A percentile compares a stretch with the other conserved stretches of the same genome.
Evolutionary conservation across 1,284 basidiomycete genomes (phyloP).

Genomic region (Microbotryum intermedium): DNA sequence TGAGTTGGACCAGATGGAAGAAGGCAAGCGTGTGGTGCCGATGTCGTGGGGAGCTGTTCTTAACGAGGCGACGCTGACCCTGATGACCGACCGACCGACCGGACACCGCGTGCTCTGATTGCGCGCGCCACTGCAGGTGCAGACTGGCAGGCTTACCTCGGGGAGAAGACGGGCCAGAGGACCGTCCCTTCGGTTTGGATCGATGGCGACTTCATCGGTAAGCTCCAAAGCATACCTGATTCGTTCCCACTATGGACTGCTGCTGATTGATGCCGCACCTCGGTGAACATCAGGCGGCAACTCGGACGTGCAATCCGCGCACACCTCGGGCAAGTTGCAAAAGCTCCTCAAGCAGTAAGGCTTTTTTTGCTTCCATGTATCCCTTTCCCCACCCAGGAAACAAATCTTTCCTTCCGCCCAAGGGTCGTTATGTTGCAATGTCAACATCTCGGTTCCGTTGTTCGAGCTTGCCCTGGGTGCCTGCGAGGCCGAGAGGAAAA

Average conservation of each 20-base stretch:
- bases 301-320: constrained; percentile 28
- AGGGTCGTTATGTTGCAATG: too few species aligned
- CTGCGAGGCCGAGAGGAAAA: too few species aligned
- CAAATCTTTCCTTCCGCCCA: too few species aligned
- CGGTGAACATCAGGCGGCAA: neutral
- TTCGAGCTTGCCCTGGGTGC: too few species aligned
- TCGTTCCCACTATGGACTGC: neutral
- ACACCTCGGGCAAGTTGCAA: constrained; percentile 37
- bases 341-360: constrained; percentile 29
- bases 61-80: neutral
- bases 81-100: neutral
- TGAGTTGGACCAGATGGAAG: constrained; percentile 39
- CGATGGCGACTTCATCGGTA: constrained; percentile 38
- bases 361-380: too few species aligned
- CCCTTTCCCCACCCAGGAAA: too few species aligned
- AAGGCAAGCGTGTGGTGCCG: constrained; percentile 29
- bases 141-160: constrained; percentile 37
- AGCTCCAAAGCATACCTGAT: neutral
- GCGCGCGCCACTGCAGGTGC: neutral
- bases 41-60: too few species aligned
- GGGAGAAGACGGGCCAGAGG: constrained; percentile 41
- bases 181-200: constrained; percentile 44
- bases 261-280: neutral
- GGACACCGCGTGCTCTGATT: neutral
- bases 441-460: too few species aligned